A percentile compares a stretch with the other conserved stretches of the same genome.
These are phyloP conservation scores for Saccharum hybrid DNA, from an alignment of 202 grass and related monocot species.

Conservation along the genomic window DNA sequence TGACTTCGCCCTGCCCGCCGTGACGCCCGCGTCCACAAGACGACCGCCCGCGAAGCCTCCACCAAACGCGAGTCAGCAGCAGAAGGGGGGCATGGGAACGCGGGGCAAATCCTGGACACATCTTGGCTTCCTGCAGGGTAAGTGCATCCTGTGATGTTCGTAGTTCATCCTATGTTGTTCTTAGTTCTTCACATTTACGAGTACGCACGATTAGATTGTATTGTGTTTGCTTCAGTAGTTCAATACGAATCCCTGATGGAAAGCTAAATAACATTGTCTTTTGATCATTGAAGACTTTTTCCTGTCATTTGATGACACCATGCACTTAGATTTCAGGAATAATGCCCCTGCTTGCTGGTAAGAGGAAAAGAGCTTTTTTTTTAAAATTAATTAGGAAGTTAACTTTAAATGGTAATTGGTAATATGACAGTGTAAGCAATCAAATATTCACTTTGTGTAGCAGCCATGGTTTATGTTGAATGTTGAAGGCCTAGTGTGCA, in stretches of 20 bases:
- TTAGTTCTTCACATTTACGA: too few species aligned
- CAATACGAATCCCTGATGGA: not conserved
- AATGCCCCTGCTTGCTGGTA: constrained; percentile 14
- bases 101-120: too few species aligned
- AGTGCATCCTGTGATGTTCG: too few species aligned
- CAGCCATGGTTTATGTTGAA: not conserved
- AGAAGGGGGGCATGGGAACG: too few species aligned
- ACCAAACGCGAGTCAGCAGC: too few species aligned
- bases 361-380: not conserved
- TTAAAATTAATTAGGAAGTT: constrained; percentile 1
- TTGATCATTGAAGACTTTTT: not conserved
- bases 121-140: too few species aligned
- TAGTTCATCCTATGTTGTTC: too few species aligned
- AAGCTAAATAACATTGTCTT: not conserved
- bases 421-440: not conserved
- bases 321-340: not conserved
- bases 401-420: not conserved
- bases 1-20: too few species aligned
- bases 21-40: too few species aligned
- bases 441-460: not conserved
- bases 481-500: constrained; percentile 4
- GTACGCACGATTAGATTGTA: too few species aligned
- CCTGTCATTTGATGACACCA: not conserved
- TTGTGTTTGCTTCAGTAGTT: not conserved
- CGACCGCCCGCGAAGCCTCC: too few species aligned